phyloP scores from a whole-genome alignment of 2,329 filamentous ascomycete species.

The Calonectria hawksworthii region DNA sequence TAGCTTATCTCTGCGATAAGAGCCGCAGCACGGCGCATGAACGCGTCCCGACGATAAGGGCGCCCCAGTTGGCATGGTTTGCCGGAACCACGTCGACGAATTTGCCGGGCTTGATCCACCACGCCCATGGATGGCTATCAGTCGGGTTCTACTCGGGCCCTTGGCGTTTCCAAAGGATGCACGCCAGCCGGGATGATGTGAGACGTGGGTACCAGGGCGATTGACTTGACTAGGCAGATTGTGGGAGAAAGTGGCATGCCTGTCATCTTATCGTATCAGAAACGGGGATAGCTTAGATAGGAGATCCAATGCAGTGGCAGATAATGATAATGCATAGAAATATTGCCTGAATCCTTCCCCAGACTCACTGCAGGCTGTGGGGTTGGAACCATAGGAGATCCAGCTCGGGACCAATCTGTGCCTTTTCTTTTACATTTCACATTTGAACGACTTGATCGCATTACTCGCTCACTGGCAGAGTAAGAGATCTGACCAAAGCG shows the following conservation, averaged over 20 bases:
- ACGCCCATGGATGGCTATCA: slow-evolving; percentile 11
- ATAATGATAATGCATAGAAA: slow-evolving; percentile 23
- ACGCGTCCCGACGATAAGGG: neutral
- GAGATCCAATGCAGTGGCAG: slow-evolving; percentile 8
- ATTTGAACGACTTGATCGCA: neutral
- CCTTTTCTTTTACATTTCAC: neutral
- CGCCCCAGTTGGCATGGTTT: neutral
- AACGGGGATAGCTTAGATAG: slow-evolving; percentile 24
- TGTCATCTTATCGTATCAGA: slow-evolving; percentile 7
- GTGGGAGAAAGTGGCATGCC: neutral
- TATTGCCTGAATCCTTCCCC: slow-evolving; percentile 21
- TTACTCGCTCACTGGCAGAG: neutral
- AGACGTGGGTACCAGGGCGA: neutral
- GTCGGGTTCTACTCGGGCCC: neutral
- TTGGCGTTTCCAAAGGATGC: slow-evolving; percentile 14
- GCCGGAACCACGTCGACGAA: slow-evolving; percentile 9
- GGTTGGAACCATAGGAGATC: slow-evolving; percentile 6
- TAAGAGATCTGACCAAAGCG: neutral
- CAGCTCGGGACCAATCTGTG: neutral
- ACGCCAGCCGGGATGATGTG: neutral
- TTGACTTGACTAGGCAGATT: neutral
- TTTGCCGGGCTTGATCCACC: slow-evolving; percentile 5
- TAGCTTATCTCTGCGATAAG: slow-evolving; percentile 10
- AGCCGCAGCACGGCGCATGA: neutral
- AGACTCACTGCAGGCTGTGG: neutral